Evolutionary conservation across 75 land plant genomes (phyloP).

Genomic region (Ceratopteris richardii): DNA sequence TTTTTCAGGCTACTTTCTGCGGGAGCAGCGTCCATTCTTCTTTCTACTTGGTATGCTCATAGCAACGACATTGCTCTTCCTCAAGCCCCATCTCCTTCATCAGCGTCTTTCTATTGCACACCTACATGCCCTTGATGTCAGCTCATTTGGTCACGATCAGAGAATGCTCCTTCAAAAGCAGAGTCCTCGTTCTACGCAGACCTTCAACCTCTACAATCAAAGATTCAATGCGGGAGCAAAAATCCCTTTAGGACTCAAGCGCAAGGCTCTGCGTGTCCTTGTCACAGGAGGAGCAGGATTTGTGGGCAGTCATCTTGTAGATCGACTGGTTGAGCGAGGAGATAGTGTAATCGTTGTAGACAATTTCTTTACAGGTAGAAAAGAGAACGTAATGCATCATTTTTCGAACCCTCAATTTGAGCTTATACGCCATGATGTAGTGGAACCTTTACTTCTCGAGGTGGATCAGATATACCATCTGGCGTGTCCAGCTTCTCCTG

Average conservation of each 20-base stretch:
- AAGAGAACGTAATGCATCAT: slow-evolving; percentile 35
- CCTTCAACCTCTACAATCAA: too few relatives aligned
- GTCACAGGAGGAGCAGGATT: slow-evolving; percentile 35
- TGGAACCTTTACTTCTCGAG: slow-evolving; percentile 30
- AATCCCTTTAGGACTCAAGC: slow-evolving; percentile 23
- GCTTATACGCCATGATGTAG: slow-evolving; percentile 29
- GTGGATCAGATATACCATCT: slow-evolving; percentile 34
- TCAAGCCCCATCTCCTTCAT: too few relatives aligned
- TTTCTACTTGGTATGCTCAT: too few relatives aligned
- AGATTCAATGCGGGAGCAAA: slow-evolving; percentile 22
- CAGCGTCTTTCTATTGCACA: too few relatives aligned
- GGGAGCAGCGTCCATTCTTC: too few relatives aligned
- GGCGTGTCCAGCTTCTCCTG: slow-evolving; percentile 34
- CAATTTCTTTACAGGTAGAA: slow-evolving; percentile 33
- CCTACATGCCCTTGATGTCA: too few relatives aligned
- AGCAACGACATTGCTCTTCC: too few relatives aligned
- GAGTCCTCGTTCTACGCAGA: too few relatives aligned
- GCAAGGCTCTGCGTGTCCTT: slow-evolving; percentile 19
- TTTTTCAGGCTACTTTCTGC: too few relatives aligned
- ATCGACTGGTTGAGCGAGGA: slow-evolving; percentile 23
- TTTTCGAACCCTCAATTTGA: slow-evolving; percentile 31
- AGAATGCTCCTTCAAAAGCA: too few relatives aligned
- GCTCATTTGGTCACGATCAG: too few relatives aligned
- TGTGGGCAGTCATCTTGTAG: slow-evolving; percentile 37
- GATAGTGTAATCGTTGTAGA: slow-evolving; percentile 35